Conservation (phyloP, 129 eudicot genomes). For the Chrysanthemum lavandulifolium region DNA sequence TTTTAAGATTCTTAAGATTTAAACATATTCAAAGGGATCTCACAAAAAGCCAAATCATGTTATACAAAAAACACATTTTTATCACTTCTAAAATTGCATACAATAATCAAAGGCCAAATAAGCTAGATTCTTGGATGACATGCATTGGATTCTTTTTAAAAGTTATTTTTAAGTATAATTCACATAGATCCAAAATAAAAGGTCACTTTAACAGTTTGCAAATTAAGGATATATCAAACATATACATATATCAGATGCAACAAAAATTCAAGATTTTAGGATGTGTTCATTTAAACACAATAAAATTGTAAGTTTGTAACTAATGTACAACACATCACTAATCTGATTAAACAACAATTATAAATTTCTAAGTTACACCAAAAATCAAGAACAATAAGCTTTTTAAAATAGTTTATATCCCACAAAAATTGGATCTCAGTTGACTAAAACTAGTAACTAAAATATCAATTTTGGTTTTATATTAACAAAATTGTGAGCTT, state of each 20-base stretch:
- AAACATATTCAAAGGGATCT: conserved; percentile 18
- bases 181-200: conserved; percentile 16
- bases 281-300: no score
- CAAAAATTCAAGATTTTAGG: no score
- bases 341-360: no score
- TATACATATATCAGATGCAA: background rate
- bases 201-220: conserved; percentile 12
- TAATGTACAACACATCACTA: no score
- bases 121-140: conserved; percentile 15
- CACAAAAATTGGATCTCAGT: conserved; percentile 21
- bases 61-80: background rate
- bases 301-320: no score
- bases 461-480: conserved; percentile 10
- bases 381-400: conserved; percentile 3
- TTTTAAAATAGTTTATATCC: background rate
- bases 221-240: background rate
- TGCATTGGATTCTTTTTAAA: background rate
- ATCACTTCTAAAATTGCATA: conserved; percentile 11
- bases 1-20: conserved; percentile 23
- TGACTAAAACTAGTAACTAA: conserved; percentile 16
- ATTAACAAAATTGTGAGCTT: conserved; percentile 16
- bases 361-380: background rate
- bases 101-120: conserved; percentile 18
- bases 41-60: conserved; percentile 21
- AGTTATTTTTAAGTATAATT: background rate